Evolutionary conservation across 441 rosid species (phyloP).

Genomic region (Macaranga tanarius): DNA sequence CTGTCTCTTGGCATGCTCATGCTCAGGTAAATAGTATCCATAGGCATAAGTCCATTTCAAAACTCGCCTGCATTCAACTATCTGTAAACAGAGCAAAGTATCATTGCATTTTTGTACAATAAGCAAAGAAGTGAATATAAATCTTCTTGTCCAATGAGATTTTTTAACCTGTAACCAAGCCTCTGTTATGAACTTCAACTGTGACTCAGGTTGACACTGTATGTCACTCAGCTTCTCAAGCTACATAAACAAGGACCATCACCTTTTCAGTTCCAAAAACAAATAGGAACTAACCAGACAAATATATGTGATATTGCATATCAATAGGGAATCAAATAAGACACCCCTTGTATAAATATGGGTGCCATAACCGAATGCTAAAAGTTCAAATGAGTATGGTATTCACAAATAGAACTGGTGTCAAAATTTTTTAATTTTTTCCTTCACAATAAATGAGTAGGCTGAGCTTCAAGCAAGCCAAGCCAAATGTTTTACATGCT

Average conservation of each 20-base stretch:
- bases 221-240: slow-evolving; percentile 82
- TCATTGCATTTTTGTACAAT: background rate
- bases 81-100: slow-evolving; percentile 41
- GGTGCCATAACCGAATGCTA: too few species aligned
- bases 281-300: background rate
- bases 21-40: slow-evolving; percentile 86
- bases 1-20: slow-evolving; percentile 73
- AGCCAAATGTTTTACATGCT: background rate
- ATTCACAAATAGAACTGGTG: too few species aligned
- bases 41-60: slow-evolving; percentile 98
- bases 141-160: slow-evolving; percentile 3
- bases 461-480: background rate
- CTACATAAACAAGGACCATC: slow-evolving; percentile 38
- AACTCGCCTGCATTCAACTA: slow-evolving; percentile 89
- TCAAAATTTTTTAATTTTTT: too few species aligned
- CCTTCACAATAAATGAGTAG: too few species aligned
- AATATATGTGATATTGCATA: background rate
- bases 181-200: slow-evolving; percentile 86
- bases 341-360: too few species aligned
- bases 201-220: slow-evolving; percentile 78
- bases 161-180: slow-evolving; percentile 89
- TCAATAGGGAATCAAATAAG: too few species aligned
- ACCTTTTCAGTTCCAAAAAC: slow-evolving; percentile 15
- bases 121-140: background rate
- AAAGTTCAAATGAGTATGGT: too few species aligned